Percentiles rank a stretch among this genome's conserved stretches.
phyloP scores from a whole-genome alignment of 257 asterid species.

The Solanum peruvianum region DNA sequence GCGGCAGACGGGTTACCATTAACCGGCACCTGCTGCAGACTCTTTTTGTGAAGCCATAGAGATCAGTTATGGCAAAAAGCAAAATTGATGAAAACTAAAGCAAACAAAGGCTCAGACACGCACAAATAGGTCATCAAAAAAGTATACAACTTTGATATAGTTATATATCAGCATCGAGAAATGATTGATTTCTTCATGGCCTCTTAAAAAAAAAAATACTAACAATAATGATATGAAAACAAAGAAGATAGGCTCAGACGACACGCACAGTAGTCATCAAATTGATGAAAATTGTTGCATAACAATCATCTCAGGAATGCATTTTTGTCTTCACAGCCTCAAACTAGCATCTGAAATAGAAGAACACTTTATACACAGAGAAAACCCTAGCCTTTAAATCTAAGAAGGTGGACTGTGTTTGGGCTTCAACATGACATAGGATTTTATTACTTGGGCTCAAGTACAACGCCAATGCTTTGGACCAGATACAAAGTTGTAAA shows the following conservation, averaged over 20 bases:
- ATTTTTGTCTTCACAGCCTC: neutral
- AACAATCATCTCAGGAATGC: neutral
- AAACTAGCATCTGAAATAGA: neutral
- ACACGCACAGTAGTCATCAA: neutral
- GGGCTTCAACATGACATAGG: neutral
- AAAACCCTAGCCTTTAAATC: neutral
- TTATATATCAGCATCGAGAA: constrained; percentile 60
- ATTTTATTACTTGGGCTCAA: neutral
- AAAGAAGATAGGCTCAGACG: neutral
- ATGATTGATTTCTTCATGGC: constrained; percentile 44
- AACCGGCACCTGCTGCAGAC: neutral
- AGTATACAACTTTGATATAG: neutral
- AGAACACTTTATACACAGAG: neutral
- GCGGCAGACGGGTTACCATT: neutral
- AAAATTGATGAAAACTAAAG: neutral
- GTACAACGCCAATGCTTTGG: neutral
- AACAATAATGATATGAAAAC: neutral
- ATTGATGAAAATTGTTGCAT: neutral
- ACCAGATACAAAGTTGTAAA: neutral
- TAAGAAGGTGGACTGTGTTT: neutral
- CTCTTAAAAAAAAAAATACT: neutral
- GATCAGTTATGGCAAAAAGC: neutral
- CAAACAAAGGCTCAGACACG: constrained; percentile 66
- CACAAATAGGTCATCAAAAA: constrained; percentile 60
- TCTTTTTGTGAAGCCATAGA: neutral